Percentiles rank a stretch among this genome's conserved stretches.
These are phyloP conservation scores for Mrakia hoshinonis DNA, from an alignment of 768 basidiomycete genomes.

Conservation along the genomic window DNA sequence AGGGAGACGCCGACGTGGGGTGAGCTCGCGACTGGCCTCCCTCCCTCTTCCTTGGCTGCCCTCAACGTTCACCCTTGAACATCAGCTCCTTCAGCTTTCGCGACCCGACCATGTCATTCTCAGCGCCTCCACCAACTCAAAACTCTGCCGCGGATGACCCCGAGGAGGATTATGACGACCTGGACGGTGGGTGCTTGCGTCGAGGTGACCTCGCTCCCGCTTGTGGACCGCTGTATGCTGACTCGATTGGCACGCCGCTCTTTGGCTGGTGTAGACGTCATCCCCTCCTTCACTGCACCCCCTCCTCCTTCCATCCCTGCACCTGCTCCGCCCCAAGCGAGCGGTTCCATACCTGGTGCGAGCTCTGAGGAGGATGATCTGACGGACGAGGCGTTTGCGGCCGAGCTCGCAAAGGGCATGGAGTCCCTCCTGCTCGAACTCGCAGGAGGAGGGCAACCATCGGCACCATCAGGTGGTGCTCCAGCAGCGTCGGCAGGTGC, in stretches of 20 bases:
- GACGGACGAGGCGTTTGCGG: slow-evolving; percentile 41
- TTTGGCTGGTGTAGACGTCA: slow-evolving; percentile 34
- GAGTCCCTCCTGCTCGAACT: slow-evolving; percentile 46
- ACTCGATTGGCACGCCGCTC: neutral
- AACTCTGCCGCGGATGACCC: neutral
- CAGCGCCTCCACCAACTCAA: neutral
- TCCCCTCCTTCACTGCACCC: slow-evolving; percentile 32
- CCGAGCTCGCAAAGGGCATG: slow-evolving; percentile 47
- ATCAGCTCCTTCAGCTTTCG: neutral
- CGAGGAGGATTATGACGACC: slow-evolving; percentile 21
- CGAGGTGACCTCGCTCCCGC: neutral
- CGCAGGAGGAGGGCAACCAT: slow-evolving; percentile 32
- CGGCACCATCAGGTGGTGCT: neutral
- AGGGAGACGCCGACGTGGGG: no score
- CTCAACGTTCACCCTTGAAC: neutral
- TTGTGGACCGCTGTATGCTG: neutral
- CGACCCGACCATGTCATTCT: neutral
- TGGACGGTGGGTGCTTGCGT: neutral
- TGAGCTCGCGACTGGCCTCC: no score
- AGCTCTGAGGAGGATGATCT: slow-evolving; percentile 33
- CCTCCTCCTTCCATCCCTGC: slow-evolving; percentile 29
- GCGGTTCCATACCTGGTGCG: slow-evolving; percentile 11
- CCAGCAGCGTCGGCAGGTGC: neutral
- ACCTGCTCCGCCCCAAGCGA: slow-evolving; percentile 32
- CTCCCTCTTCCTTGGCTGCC: neutral